Evolutionary conservation across 2,329 filamentous ascomycete species (phyloP), one percentile per base, ranked within the genome.

Genomic region (Diplodia seriata): DNA sequence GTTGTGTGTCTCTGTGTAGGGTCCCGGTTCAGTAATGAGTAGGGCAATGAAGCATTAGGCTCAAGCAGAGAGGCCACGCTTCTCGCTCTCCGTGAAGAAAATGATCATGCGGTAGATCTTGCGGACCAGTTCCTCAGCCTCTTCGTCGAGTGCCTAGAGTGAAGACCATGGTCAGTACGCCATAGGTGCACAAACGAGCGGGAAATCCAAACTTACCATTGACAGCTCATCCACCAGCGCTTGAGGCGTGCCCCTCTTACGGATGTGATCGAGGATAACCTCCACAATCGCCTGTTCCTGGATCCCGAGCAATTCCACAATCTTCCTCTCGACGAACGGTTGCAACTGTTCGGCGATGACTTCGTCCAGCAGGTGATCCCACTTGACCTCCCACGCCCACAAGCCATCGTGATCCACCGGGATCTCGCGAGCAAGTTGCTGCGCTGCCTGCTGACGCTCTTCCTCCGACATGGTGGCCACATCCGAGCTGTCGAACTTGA

Each of bases 321-420:
- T 92, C 85, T 98, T 99, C 86, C 97, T 97, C 83, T 97, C 93
- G 68, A 98, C 92, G 81, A 97, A 99, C 36, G 94, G 94, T 75
- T 91, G 89, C 73, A 99, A 87, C 77, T 97, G 94, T 71, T 96
- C 91, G 69, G 88, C 87, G 69, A 98, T 88, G 51, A 95, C 86
- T 18, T 86, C 84, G 70, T 95, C 90, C 76, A 96, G 92, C 77
- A 99, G 85, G 79, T 89, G 92, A 63, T 96, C 91, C 95, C 95
- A 99, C 74, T 94, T 91, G 77, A 99, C 89, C 20, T 90, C 83
- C 92, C 93, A 98, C n/a, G 85, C 87, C 92, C 94, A 99, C 3
- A 99, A 84, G 0, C 92, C 93, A 2, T 91, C 89, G 77, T 91
- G 92, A 75, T 95, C 91, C 15, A 89, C 90, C 0, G 95, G 95